These are phyloP conservation scores for Fusarium metavorans DNA, from an alignment of 2,329 filamentous ascomycete genomes.

Conservation along the genomic window DNA sequence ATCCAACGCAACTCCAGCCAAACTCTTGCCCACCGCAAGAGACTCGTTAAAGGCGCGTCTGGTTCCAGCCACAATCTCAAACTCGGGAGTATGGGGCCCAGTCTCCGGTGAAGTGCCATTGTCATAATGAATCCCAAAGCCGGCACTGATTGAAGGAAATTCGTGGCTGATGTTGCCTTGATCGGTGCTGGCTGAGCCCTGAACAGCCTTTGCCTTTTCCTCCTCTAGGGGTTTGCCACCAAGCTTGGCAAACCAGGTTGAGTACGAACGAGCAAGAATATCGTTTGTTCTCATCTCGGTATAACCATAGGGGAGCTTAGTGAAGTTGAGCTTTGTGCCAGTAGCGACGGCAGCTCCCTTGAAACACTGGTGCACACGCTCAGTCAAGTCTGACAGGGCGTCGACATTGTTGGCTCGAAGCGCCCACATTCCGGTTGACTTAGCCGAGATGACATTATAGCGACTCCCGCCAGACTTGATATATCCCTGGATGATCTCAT, in stretches of 20 bases:
- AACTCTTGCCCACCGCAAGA: not conserved
- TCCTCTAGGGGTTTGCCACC: not conserved
- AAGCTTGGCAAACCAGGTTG: not conserved
- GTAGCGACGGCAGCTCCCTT: not conserved
- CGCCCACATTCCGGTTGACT: not conserved
- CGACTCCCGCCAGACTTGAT: not conserved
- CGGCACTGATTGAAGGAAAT: not conserved
- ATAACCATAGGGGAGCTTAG: not conserved
- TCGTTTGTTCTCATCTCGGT: not conserved
- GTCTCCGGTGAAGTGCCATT: not conserved
- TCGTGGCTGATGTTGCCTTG: not conserved
- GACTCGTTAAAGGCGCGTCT: not conserved
- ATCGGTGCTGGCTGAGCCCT: not conserved
- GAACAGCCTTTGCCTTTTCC: not conserved
- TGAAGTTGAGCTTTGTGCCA: not conserved
- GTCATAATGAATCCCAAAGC: not conserved
- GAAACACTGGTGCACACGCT: not conserved
- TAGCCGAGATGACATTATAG: not conserved
- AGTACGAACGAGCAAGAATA: not conserved
- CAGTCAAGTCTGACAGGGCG: not conserved
- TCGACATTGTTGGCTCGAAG: not conserved
- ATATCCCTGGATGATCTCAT: not conserved
- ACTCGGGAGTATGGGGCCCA: not conserved
- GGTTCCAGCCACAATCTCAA: not conserved
- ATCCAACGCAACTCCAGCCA: not conserved